Percentiles rank a stretch among this genome's conserved stretches.
phyloP scores from a whole-genome alignment of 805 yeast genomes.

The Diddensiella transvaalensis region DNA sequence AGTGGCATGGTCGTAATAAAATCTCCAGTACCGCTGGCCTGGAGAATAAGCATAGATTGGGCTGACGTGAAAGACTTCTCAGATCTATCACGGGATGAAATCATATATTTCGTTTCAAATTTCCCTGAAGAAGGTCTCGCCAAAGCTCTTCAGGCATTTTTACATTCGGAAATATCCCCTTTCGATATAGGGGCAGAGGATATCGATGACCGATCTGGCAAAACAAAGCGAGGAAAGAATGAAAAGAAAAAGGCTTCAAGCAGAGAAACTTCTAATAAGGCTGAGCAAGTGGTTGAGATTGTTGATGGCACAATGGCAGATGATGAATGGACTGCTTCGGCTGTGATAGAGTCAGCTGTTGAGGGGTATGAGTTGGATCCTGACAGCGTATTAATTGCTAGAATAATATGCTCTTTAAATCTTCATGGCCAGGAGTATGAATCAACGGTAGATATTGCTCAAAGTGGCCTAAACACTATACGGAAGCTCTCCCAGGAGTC shows the following conservation, averaged over 20 bases:
- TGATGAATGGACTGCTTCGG: conserved; percentile 39
- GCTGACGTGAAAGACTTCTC: conserved; percentile 50
- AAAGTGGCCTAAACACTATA: conserved; percentile 53
- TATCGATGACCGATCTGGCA: background rate
- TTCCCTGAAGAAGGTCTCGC: conserved; percentile 65
- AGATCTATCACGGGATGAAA: conserved; percentile 44
- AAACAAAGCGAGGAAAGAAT: conserved; percentile 14
- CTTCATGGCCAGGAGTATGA: conserved; percentile 60
- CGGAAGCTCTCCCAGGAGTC: conserved; percentile 39
- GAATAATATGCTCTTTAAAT: conserved; percentile 61
- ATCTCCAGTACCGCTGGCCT: conserved; percentile 58
- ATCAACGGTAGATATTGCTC: conserved; percentile 57
- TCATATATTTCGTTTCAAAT: conserved; percentile 50
- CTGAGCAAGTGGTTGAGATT: background rate
- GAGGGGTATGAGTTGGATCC: conserved; percentile 44
- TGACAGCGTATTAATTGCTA: conserved; percentile 53
- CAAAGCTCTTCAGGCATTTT: conserved; percentile 56
- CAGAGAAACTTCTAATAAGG: background rate
- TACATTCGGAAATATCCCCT: conserved; percentile 65
- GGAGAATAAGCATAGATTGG: conserved; percentile 77
- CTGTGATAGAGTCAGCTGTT: conserved; percentile 46
- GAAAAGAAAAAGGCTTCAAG: background rate
- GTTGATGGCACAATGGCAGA: conserved; percentile 25
- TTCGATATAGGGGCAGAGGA: conserved; percentile 36
- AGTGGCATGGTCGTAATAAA: conserved; percentile 71